Base-by-base conservation (phyloP, 1,139 yeast genomes). In the Taphrina populina region DNA sequence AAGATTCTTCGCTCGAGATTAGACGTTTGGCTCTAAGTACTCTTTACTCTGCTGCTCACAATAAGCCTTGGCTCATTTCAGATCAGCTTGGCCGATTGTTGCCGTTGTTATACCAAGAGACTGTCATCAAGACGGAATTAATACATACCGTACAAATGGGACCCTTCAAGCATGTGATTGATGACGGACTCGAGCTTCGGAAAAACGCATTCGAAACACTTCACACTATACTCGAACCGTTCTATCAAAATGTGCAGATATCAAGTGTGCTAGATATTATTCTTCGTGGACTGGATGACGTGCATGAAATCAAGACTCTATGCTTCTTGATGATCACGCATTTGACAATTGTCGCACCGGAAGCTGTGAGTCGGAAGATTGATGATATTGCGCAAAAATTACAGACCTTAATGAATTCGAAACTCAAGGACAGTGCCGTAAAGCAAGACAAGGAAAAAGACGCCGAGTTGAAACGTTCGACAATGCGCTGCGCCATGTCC, bases 151-250 rank as follows among this genome's bases (percentile, higher is more conserved):
- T 87, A 36, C 85, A 83, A 45, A 85, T 88, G 82, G 96, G 96
- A 0, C 95, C 95, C 0, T 86, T 84, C 72, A 85, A 85, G 64
- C 90, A 85, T 65, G 81, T 82, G 59, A 78, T 85, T 43, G 96
- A 87, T 65, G 84, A 83, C 63, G 95, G 92, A 0, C 72, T 85
- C 45, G 88, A 82, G 60, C 78, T 82, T 58, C 75, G 96, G 56
- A 85, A 84, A 66, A 76, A 84, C 49, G 76, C 86, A 7, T 85
- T 83, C 66, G 95, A 87, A 65, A 72, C 83, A 29, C 71, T 86
- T 46, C 82, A 82, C 66, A 76, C 86, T 4, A 68, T 84, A 52
- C 63, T 73, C 56, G 62, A 65, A 7, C 62, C 70, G 5, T 60
- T 65, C 32, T 59, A 63, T 15, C 52, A 62, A 61, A 41, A 32